Conservation (phyloP, 1,284 basidiomycete species). For the Ustilago loliicola region DNA sequence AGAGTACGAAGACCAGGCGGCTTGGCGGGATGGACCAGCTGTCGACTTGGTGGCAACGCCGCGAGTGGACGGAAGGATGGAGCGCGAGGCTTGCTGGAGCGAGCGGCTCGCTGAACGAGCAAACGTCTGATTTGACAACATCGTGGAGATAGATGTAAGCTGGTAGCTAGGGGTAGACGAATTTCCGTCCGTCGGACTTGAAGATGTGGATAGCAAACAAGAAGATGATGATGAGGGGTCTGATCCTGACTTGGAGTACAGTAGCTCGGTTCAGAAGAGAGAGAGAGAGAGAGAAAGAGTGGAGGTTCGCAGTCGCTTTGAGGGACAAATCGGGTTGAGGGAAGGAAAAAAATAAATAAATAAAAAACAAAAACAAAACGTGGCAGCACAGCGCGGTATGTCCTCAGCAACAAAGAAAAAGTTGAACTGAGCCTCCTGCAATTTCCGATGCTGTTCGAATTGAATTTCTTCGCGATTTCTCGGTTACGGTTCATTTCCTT, state of each 20-base stretch:
- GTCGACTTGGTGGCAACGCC: conserved; percentile 36
- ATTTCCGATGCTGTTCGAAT: conserved; percentile 12
- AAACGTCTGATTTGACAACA: conserved; percentile 25
- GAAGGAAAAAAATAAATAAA: too few species aligned
- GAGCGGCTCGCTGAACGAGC: conserved; percentile 32
- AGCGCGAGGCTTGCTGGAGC: conserved; percentile 30
- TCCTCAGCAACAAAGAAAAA: too few species aligned
- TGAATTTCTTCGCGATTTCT: conserved; percentile 15
- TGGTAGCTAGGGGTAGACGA: not conserved
- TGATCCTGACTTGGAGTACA: not conserved
- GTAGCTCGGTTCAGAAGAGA: not conserved
- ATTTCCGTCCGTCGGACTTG: not conserved
- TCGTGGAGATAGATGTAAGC: not conserved
- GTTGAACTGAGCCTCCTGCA: conserved; percentile 10
- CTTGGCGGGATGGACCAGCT: conserved; percentile 26
- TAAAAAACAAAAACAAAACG: not conserved
- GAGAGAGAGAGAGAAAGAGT: conserved; percentile 4
- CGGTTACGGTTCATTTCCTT: conserved; percentile 14
- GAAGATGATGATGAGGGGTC: conserved; percentile 1
- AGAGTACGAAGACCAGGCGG: conserved; percentile 23
- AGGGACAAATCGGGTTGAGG: conserved; percentile 10
- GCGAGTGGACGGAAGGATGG: conserved; percentile 17
- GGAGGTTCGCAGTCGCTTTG: conserved; percentile 17
- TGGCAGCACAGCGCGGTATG: conserved; percentile 21
- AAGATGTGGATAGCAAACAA: conserved; percentile 3